phyloP scores from a whole-genome alignment of 2,329 filamentous ascomycete genomes.

The Alternaria sp. region DNA sequence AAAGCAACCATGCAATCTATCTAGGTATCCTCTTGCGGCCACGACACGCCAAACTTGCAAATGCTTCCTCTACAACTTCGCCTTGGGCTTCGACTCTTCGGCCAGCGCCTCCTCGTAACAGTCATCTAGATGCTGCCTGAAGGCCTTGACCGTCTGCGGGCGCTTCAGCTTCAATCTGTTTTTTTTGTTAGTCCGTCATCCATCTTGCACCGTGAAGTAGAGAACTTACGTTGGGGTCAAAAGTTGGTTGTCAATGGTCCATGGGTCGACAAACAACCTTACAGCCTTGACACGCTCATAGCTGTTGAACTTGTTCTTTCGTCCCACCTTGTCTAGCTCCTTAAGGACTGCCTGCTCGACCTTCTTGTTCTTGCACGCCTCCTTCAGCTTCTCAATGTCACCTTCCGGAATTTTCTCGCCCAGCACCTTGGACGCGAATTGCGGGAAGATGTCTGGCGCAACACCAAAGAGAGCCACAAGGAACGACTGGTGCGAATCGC shows the following conservation, averaged over 20 bases:
- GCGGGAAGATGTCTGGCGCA: constrained; percentile 82
- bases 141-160: constrained; percentile 70
- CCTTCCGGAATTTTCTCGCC: constrained; percentile 69
- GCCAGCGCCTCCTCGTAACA: constrained; percentile 66
- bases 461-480: constrained; percentile 90
- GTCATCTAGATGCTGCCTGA: constrained; percentile 64
- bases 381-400: constrained; percentile 72
- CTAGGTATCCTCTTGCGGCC: not conserved
- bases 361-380: constrained; percentile 71
- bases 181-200: constrained; percentile 21
- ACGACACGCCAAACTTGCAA: constrained; percentile 6
- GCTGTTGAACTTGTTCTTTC: constrained; percentile 87
- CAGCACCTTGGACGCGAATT: constrained; percentile 79
- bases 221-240: constrained; percentile 82
- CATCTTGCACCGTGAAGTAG: not conserved
- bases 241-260: constrained; percentile 91
- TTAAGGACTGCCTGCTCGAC: constrained; percentile 79
- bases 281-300: constrained; percentile 84
- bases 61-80: constrained; percentile 55
- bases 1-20: constrained; percentile 12
- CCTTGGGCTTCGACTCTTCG: constrained; percentile 52
- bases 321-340: constrained; percentile 79
- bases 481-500: constrained; percentile 81
- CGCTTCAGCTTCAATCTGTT: constrained; percentile 74
- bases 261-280: constrained; percentile 83